These are phyloP conservation scores for Xylaria digitata DNA, from an alignment of 2,329 filamentous ascomycete species.

Conservation along the genomic window DNA sequence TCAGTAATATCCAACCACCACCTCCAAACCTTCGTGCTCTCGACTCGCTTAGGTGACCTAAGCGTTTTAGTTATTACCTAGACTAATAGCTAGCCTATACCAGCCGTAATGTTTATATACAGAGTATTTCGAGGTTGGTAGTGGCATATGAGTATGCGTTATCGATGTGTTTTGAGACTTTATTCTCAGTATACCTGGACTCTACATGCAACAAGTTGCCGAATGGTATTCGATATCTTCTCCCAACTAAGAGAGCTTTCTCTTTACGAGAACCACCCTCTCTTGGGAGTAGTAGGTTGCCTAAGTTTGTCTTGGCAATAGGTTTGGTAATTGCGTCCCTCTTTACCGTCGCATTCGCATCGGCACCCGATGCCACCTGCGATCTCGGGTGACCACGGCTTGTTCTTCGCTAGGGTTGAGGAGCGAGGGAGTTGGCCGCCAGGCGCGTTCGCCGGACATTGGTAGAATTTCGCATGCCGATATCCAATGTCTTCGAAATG, in stretches of 20 bases:
- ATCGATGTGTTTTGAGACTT: neutral
- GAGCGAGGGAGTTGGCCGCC: conserved; percentile 52
- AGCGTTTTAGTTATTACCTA: neutral
- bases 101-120: neutral
- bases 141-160: neutral
- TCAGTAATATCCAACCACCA: neutral
- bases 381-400: conserved; percentile 46
- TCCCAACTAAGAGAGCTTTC: neutral
- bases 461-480: conserved; percentile 52
- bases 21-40: neutral
- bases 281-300: conserved; percentile 49
- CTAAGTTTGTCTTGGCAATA: conserved; percentile 56
- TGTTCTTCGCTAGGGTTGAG: conserved; percentile 43
- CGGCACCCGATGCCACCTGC: conserved; percentile 56
- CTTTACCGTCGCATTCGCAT: conserved; percentile 54
- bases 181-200: neutral
- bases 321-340: conserved; percentile 48
- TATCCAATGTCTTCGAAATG: conserved; percentile 60
- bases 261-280: conserved; percentile 49
- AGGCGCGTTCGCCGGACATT: conserved; percentile 53
- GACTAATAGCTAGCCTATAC: neutral
- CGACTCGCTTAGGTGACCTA: neutral
- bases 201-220: neutral
- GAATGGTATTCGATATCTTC: neutral
- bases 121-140: neutral